Percentiles rank a stretch among this genome's conserved stretches.
Conservation (phyloP, 176 grass and related monocot genomes). For the Metroxylon sagu region DNA sequence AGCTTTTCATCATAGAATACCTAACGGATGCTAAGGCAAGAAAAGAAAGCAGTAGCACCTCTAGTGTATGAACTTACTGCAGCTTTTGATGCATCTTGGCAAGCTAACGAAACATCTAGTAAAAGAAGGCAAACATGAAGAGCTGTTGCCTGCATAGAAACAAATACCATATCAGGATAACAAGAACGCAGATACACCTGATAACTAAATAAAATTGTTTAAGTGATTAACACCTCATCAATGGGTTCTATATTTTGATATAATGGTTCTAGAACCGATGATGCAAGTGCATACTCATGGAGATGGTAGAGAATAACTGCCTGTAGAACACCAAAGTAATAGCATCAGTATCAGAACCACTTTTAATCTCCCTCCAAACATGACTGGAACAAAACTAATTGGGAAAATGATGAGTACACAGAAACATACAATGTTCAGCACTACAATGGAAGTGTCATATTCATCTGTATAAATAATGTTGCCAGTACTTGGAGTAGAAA, state of each 20-base stretch:
- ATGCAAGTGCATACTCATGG: constrained; percentile 58
- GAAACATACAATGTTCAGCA: constrained; percentile 79
- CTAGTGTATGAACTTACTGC: constrained; percentile 40
- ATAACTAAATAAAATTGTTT: not conserved
- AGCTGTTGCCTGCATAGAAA: constrained; percentile 57
- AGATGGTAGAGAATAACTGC: constrained; percentile 78
- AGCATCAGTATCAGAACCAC: not conserved
- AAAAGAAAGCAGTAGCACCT: not conserved
- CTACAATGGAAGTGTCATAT: constrained; percentile 69
- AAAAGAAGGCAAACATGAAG: constrained; percentile 83
- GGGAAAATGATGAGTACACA: not conserved
- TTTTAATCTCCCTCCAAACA: not conserved
- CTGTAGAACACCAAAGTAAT: constrained; percentile 29
- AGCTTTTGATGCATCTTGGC: constrained; percentile 68
- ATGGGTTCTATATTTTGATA: constrained; percentile 77
- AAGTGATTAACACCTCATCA: constrained; percentile 51
- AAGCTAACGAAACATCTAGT: constrained; percentile 77
- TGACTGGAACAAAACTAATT: constrained; percentile 7
- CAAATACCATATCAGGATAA: not conserved
- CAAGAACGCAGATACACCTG: not conserved
- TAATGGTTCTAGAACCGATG: constrained; percentile 57
- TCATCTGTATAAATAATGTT: constrained; percentile 57
- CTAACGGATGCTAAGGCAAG: too few relatives aligned
- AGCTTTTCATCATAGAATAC: too few relatives aligned
- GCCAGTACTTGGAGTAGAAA: constrained; percentile 47